Conservation (phyloP, 164 flowering plant genomes). For the Piper longum region DNA sequence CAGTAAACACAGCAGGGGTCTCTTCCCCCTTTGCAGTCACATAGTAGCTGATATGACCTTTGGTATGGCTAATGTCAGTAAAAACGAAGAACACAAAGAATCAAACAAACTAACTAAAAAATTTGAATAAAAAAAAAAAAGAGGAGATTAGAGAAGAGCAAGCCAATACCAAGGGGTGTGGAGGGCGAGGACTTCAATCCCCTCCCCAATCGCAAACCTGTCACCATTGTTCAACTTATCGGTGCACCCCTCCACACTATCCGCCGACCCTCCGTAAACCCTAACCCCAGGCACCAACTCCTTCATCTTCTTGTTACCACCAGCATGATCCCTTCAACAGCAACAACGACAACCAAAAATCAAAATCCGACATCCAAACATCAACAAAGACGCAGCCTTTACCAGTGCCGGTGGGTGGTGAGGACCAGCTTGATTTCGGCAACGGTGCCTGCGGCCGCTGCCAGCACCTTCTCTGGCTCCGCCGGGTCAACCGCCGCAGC, state of each 20-base stretch:
- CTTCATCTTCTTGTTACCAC: conserved; percentile 82
- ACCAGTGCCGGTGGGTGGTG: conserved; percentile 98
- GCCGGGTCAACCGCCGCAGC: conserved; percentile 94
- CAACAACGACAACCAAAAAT: neutral
- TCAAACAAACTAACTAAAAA: neutral
- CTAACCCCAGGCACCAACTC: conserved; percentile 65
- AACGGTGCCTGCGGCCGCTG: conserved; percentile 32
- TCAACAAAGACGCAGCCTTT: neutral
- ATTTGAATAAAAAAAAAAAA: neutral
- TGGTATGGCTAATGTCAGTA: conserved; percentile 65
- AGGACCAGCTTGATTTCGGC: conserved; percentile 52
- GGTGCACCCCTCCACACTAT: conserved; percentile 78
- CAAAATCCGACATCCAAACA: neutral
- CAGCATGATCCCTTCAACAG: conserved; percentile 83
- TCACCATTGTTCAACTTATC: conserved; percentile 71
- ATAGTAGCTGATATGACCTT: conserved; percentile 87
- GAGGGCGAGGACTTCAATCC: conserved; percentile 45
- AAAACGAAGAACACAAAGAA: neutral
- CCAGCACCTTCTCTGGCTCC: conserved; percentile 73
- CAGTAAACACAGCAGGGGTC: conserved; percentile 85
- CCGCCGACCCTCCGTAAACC: conserved; percentile 80
- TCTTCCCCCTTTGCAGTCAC: conserved; percentile 57
- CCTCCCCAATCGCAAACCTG: conserved; percentile 43
- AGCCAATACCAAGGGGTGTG: conserved; percentile 77
- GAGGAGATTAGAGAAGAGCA: neutral